phyloP scores from a whole-genome alignment of 441 rosid genomes.

The Rhodomyrtus psidioides region DNA sequence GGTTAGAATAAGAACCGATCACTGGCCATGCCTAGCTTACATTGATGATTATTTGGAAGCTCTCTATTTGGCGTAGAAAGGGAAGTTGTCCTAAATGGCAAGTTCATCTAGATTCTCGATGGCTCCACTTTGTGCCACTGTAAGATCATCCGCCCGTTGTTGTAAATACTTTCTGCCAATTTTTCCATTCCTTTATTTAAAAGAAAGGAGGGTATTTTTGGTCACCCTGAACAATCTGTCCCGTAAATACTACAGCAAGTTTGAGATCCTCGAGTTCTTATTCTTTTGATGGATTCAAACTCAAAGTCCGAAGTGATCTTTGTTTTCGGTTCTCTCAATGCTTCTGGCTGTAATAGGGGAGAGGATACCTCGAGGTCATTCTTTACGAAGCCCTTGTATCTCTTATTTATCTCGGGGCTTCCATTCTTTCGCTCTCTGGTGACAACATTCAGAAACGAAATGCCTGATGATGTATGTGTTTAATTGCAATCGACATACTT shows the following conservation, averaged over 20 bases:
- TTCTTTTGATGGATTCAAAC: background rate
- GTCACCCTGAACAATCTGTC: background rate
- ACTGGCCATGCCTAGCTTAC: conserved; percentile 97
- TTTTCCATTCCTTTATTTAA: background rate
- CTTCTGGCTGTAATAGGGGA: background rate
- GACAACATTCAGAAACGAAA: background rate
- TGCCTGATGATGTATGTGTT: background rate
- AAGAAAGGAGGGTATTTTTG: background rate
- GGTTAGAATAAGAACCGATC: conserved; percentile 85
- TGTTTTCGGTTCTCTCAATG: background rate
- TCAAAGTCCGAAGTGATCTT: background rate
- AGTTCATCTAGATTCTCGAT: background rate
- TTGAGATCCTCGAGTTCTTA: background rate
- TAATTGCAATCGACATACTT: background rate
- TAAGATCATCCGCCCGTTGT: background rate
- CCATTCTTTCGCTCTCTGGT: background rate
- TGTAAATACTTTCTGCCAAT: background rate
- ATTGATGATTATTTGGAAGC: conserved; percentile 92
- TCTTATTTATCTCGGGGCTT: background rate
- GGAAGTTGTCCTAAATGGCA: background rate
- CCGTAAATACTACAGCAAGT: background rate
- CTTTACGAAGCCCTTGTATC: background rate
- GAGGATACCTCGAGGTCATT: background rate
- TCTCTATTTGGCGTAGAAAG: conserved; percentile 32
- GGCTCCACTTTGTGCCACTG: background rate